A percentile compares a stretch with the other conserved stretches of the same genome.
These are phyloP conservation scores for Aphanomyces stellatus DNA, from an alignment of 352 stramenopile species.

Conservation along the genomic window DNA sequence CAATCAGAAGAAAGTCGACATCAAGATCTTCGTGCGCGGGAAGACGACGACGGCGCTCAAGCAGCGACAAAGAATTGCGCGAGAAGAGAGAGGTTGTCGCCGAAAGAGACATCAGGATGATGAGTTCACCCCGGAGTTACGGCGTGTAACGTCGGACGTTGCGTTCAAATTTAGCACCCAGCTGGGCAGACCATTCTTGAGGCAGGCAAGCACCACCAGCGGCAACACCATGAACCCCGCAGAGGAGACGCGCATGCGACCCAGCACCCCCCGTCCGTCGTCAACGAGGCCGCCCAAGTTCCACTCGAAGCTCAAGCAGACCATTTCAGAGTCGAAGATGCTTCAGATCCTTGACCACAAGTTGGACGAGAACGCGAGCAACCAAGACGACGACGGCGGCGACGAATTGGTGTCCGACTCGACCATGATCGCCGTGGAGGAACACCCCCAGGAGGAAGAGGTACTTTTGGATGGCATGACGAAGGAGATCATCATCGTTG, in stretches of 20 bases:
- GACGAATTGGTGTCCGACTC: constrained; percentile 17
- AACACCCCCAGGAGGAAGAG: neutral
- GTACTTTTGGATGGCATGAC: neutral
- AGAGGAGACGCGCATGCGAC: neutral
- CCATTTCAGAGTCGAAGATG: constrained; percentile 19
- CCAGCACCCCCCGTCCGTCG: too few relatives aligned
- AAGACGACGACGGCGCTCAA: too few relatives aligned
- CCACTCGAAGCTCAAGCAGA: constrained; percentile 20
- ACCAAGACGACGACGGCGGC: constrained; percentile 12
- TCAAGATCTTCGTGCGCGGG: too few relatives aligned
- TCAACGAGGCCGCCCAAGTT: neutral
- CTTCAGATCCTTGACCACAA: constrained; percentile 13
- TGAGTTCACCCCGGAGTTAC: too few relatives aligned
- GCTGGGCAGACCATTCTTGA: too few relatives aligned
- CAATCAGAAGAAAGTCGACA: too few relatives aligned
- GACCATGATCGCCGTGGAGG: constrained; percentile 10
- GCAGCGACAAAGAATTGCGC: too few relatives aligned
- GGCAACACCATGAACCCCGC: constrained; percentile 19
- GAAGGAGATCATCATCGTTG: neutral
- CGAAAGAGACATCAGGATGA: too few relatives aligned
- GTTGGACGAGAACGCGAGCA: neutral
- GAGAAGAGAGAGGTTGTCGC: too few relatives aligned
- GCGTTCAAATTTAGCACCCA: too few relatives aligned
- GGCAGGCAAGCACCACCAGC: too few relatives aligned
- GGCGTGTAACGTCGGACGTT: too few relatives aligned